Conservation (phyloP, 129 eudicot genomes). For the Deinandra increscens region DNA sequence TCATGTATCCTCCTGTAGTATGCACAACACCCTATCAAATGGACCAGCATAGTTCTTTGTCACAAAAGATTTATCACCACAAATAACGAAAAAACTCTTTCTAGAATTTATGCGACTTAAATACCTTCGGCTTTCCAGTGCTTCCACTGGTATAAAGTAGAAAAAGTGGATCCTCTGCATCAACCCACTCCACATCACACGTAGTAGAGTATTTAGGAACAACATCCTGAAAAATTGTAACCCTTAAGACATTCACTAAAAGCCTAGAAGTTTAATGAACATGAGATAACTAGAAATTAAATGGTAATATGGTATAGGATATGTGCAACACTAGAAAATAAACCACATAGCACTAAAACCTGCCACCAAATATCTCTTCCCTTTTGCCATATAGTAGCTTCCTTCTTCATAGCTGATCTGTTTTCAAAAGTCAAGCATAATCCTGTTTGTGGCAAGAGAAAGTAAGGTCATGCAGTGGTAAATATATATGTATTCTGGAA, state of each 20-base stretch:
- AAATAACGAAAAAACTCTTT: background rate
- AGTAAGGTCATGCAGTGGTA: slow-evolving; percentile 10
- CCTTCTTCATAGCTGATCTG: slow-evolving; percentile 79
- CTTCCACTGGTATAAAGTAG: slow-evolving; percentile 98
- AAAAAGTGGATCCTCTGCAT: slow-evolving; percentile 94
- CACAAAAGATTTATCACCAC: slow-evolving; percentile 3
- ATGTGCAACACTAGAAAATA: background rate
- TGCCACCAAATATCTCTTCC: slow-evolving; percentile 99
- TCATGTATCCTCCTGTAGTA: slow-evolving; percentile 99
- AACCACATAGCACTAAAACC: slow-evolving; percentile 38
- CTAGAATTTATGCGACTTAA: background rate
- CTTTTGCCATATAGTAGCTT: slow-evolving; percentile 70
- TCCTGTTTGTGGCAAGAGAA: slow-evolving; percentile 48
- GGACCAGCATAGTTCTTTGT: slow-evolving; percentile 13
- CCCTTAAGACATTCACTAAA: slow-evolving; percentile 5
- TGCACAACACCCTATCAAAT: slow-evolving; percentile 84
- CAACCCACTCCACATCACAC: slow-evolving; percentile 94
- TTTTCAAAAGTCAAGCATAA: slow-evolving; percentile 80
- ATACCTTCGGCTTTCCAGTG: slow-evolving; percentile 98
- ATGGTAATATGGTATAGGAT: background rate
- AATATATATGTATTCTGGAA: slow-evolving; percentile 14
- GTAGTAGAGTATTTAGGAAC: slow-evolving; percentile 62
- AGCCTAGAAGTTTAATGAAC: background rate
- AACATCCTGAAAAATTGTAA: slow-evolving; percentile 53
- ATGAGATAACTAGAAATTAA: background rate